Base-by-base conservation (phyloP, 2,329 filamentous ascomycete species). In the Pseudocercospora fuligena region DNA sequence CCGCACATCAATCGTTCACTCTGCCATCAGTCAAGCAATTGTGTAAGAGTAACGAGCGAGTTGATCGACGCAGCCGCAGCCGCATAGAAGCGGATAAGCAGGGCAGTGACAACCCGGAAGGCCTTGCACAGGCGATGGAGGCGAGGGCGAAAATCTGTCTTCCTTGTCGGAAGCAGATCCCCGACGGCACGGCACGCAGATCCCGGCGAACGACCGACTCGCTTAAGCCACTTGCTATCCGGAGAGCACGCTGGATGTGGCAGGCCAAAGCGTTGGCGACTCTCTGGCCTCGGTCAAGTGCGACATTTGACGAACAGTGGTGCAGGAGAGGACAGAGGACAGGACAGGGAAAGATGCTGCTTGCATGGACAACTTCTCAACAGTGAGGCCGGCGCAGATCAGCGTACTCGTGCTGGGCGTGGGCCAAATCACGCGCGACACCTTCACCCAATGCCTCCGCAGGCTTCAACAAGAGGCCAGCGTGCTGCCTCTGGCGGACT, bases 361-460 rank as follows among this genome's bases (percentile, higher is more conserved):
- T 23, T 21, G 61, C 40, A 77, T 77, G 75, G 94, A 97, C 84
- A 90, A 92, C 80, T 88, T 97, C 79, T 91, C 94, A 79, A 93
- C 94, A 80, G 89, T 94, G 83, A 92, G 94, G 80, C 93, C 93
- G 78, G 94, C 93, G 82, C 91, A 92, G 86, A 89, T 98, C 77
- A 92, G 92, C 83, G 92, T 91, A 69, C 87, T 97, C 73, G 87
- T 97, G 66, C 84, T 98, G 68, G 95, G 95, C 63, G 85, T 97
- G 72, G 94, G 94, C 61, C 90, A 88, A 77, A 95, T 98, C 78
- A 94, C 90, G 78, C 88, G 90, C 68, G 89, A 91, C 61, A 88
- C 92, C 66, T 98, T 97, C 80, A 81, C 89, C 73, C 85, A 86
- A 70, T 97, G 97, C 78, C 86, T 94, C 70, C 87, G 90, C 69